A percentile compares a stretch with the other conserved stretches of the same genome.
These are phyloP conservation scores for Diaporthe aspalathi DNA, from an alignment of 2,329 filamentous ascomycete genomes.

Conservation along the genomic window DNA sequence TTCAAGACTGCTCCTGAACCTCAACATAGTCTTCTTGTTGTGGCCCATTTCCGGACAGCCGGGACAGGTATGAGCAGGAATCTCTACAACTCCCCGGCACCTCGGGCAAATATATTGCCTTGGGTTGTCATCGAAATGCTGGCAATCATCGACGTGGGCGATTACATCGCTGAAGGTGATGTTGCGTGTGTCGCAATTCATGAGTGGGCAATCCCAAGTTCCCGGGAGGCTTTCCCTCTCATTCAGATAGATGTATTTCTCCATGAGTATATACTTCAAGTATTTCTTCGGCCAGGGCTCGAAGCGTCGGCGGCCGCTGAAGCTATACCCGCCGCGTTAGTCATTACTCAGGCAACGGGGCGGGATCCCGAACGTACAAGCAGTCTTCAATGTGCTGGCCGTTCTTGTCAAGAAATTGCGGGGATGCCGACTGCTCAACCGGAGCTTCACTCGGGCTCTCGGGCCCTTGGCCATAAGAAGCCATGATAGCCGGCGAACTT, in stretches of 20 bases:
- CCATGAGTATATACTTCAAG: not conserved
- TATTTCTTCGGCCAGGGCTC: not conserved
- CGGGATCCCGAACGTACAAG: not conserved
- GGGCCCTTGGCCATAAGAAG: too few relatives aligned
- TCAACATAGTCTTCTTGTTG: not conserved
- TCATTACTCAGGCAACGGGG: not conserved
- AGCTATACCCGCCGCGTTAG: not conserved
- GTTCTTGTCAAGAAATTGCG: not conserved
- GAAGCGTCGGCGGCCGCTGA: not conserved
- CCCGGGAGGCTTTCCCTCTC: not conserved
- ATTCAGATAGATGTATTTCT: not conserved
- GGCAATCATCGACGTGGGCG: not conserved
- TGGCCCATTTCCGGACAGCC: not conserved
- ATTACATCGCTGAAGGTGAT: not conserved
- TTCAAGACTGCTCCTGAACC: not conserved
- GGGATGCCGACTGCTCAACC: too few relatives aligned
- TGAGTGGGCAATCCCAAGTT: not conserved
- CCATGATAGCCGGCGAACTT: not conserved
- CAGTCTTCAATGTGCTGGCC: not conserved
- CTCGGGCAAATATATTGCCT: not conserved
- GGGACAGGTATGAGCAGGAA: not conserved
- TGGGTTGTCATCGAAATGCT: not conserved
- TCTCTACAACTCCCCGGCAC: not conserved
- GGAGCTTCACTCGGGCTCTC: not conserved
- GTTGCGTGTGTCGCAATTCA: not conserved